Evolutionary conservation across 2,329 filamentous ascomycete genomes (phyloP), one percentile per base, ranked within the genome.

Genomic region (Ophiostoma populinum): DNA sequence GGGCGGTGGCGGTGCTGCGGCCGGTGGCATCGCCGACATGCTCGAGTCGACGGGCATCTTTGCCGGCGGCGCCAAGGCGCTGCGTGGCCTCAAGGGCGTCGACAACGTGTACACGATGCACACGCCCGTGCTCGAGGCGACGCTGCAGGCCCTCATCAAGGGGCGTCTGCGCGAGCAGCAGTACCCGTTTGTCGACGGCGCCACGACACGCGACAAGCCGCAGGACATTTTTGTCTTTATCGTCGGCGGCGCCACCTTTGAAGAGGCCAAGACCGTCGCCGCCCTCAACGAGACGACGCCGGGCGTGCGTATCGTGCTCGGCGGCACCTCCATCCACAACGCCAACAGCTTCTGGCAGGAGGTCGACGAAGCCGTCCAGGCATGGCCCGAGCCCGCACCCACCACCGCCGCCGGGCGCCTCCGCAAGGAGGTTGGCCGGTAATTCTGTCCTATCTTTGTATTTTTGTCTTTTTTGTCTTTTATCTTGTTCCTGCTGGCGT

Each of bases 21-120:
- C 72, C 2, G 72, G 78, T 8, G 83, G 82, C 5, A 83, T 94
- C 38, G 76, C 83, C 0, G 87, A 95, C 45, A 72, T 95, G 6
- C 95, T 98, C 48, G 86, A 95, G 49, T 79, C 82, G 0, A 72
- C 78, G 0, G 87, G 83, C 5, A 87, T 98, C 43, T 93, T 98
- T 55, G 81, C 82, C 1, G 81, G 81, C 10, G 43, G 43, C 15
- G 41, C 83, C 25, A 82, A 78, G 49, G 75, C 86, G 5, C 85
- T 98, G 55, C 93, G 92, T 50, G 90, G 90, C 0, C 65, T 98
- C 11, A 94, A 95, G 51, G 90, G 90, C 2, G 90, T 98, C 1
- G 92, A 98, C 54, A 98, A 98, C 47, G 90, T 98, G 19, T 98
- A 98, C 54, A 98, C 90, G 0, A 92, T 98, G 53, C 90, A 98